Conservation (phyloP, 306 rosid species). For the Prunus fruticosa region DNA sequence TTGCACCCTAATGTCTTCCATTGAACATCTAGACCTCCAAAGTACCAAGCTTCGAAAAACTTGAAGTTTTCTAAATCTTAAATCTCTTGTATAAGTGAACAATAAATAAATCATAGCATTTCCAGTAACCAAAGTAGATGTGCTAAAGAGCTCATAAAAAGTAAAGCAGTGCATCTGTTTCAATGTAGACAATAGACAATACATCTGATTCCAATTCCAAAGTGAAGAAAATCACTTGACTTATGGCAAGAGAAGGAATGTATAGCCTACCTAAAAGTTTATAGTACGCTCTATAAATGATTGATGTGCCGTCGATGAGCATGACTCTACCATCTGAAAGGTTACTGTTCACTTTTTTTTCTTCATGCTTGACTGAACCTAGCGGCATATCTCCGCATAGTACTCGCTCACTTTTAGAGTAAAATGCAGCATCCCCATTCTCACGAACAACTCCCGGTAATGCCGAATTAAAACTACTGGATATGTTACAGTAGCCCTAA, state of each 20-base stretch:
- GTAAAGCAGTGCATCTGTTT: no score
- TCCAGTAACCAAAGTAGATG: not conserved
- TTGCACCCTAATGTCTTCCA: no score
- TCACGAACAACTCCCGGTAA: constrained; percentile 31
- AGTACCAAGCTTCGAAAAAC: no score
- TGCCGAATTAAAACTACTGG: constrained; percentile 28
- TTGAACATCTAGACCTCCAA: no score
- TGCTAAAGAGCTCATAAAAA: not conserved
- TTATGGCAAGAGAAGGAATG: not conserved
- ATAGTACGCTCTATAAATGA: constrained; percentile 83
- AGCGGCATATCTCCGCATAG: constrained; percentile 22
- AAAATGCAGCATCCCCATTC: constrained; percentile 22
- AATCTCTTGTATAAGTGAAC: no score
- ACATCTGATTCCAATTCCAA: not conserved
- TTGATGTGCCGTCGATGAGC: constrained; percentile 88
- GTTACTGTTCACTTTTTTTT: constrained; percentile 14
- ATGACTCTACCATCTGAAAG: constrained; percentile 73
- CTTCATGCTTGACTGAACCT: constrained; percentile 32
- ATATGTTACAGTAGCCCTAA: constrained; percentile 54
- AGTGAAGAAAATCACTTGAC: not conserved
- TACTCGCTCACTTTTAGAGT: constrained; percentile 24
- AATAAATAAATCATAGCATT: not conserved
- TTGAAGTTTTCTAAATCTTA: no score
- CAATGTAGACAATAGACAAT: no score
- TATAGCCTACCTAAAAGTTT: constrained; percentile 68